Evolutionary conservation across 1,284 basidiomycete genomes (phyloP), one percentile per base, ranked within the genome.

Genomic region (Cryptococcus sp.): DNA sequence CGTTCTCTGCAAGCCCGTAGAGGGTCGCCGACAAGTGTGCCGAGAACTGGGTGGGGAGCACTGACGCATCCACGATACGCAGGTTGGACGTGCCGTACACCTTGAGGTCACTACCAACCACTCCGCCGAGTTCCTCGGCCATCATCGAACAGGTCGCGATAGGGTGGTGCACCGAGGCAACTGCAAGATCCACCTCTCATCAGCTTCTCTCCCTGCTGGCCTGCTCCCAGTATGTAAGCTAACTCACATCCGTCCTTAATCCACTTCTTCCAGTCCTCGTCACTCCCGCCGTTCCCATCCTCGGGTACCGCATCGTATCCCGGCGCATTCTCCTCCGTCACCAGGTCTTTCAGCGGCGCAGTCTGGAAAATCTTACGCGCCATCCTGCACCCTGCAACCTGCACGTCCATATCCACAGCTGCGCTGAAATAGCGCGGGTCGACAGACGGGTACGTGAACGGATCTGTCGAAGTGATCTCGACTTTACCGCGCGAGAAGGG

Each of bases 111-210:
- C 80, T 81, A 61, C 77, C 78, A 7, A 78, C 80, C 59, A 69
- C 72, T 67, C 85, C 86, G 33, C 85, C 85, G 4, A 84, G 76
- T 2, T 77, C 78, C 36, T 79, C 76, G 40, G 72, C 75, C 81
- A 85, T 85, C 84, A 87, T 85, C 4, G 84, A 76, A 2, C 80
- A 80, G 0, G 84, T 86, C 0, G 82, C 84, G 45, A 86, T 78
- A 4, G 84, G 84, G 70, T 76, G 76, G 24, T 60, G 55, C 7
- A 60, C 59, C 5, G 55, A 60, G 12, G 59, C 49, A 45, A 60
- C 58, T 60, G 20, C 15, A 18, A 35, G 24, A n/a, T n/a, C 18
- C n/a, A 9, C n/a, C 20, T 51, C 12, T 42, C 36, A 36, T 20
- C 18, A 38, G n/a, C 13, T 24, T n/a, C 28, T 33, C 5, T 5